Percentiles rank a stretch among this genome's conserved stretches.
Evolutionary conservation across 164 flowering plant genomes (phyloP).

Genomic region (Brasenia schreberi): DNA sequence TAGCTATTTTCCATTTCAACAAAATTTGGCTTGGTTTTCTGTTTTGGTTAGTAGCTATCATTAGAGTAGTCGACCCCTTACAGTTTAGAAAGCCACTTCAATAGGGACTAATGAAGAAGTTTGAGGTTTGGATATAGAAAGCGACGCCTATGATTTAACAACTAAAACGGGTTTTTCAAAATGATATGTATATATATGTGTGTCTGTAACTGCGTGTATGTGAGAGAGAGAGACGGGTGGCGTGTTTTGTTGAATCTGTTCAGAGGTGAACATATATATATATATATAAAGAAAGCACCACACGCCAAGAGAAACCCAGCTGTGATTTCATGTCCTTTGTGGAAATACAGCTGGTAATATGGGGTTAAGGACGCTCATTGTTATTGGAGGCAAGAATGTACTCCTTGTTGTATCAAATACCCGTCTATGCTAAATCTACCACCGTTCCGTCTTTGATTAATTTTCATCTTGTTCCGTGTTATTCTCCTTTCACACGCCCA

Average conservation of each 20-base stretch:
- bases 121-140: too few relatives aligned
- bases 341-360: slow-evolving; percentile 2
- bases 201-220: neutral
- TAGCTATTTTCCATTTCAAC: too few relatives aligned
- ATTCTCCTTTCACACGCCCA: neutral
- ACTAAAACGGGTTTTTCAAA: too few relatives aligned
- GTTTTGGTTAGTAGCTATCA: neutral
- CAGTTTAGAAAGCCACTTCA: too few relatives aligned
- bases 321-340: slow-evolving; percentile 9
- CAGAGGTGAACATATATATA: neutral
- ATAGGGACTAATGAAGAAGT: too few relatives aligned
- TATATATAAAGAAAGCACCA: slow-evolving; percentile 4
- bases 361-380: neutral
- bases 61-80: too few relatives aligned
- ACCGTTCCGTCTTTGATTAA: neutral
- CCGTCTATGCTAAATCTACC: neutral
- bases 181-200: too few relatives aligned
- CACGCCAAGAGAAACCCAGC: slow-evolving; percentile 7
- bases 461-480: slow-evolving; percentile 5
- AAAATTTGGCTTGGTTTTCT: neutral
- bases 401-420: neutral
- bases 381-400: neutral
- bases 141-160: too few relatives aligned
- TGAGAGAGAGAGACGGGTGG: slow-evolving; percentile 5
- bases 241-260: slow-evolving; percentile 19